These are phyloP conservation scores for Calonectria pauciramosa DNA, from an alignment of 2,329 filamentous ascomycete genomes.

Conservation along the genomic window DNA sequence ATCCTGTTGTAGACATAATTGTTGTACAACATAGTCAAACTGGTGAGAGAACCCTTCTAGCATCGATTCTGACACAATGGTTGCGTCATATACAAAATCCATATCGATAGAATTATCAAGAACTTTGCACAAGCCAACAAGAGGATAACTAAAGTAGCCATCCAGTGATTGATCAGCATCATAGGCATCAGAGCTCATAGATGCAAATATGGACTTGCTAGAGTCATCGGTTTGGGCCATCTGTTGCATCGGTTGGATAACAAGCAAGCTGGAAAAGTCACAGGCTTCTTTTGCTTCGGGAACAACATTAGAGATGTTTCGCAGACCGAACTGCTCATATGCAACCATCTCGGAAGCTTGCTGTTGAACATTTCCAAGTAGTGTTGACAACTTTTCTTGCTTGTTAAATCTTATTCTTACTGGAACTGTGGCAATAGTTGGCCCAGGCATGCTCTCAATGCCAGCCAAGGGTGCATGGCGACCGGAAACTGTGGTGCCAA, in stretches of 20 bases:
- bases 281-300: conserved; percentile 17
- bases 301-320: conserved; percentile 35
- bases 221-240: conserved; percentile 27
- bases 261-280: conserved; percentile 30
- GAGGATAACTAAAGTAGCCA: conserved; percentile 13
- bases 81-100: conserved; percentile 4
- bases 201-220: conserved; percentile 24
- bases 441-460: conserved; percentile 33
- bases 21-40: conserved; percentile 8
- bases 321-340: conserved; percentile 36
- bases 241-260: conserved; percentile 7
- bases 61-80: background rate
- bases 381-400: conserved; percentile 49
- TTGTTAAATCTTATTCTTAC: conserved; percentile 44
- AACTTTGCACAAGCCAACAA: conserved; percentile 1
- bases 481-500: conserved; percentile 59
- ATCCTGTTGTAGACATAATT: background rate
- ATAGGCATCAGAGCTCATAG: background rate
- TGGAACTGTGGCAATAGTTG: conserved; percentile 52
- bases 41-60: background rate
- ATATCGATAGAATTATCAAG: background rate
- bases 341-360: conserved; percentile 30
- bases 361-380: conserved; percentile 52
- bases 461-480: conserved; percentile 43
- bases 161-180: conserved; percentile 20